Percentiles rank a stretch among this genome's conserved stretches.
phyloP scores from a whole-genome alignment of 495 filamentous ascomycete species.

The Amphirosellinia nigrospora region DNA sequence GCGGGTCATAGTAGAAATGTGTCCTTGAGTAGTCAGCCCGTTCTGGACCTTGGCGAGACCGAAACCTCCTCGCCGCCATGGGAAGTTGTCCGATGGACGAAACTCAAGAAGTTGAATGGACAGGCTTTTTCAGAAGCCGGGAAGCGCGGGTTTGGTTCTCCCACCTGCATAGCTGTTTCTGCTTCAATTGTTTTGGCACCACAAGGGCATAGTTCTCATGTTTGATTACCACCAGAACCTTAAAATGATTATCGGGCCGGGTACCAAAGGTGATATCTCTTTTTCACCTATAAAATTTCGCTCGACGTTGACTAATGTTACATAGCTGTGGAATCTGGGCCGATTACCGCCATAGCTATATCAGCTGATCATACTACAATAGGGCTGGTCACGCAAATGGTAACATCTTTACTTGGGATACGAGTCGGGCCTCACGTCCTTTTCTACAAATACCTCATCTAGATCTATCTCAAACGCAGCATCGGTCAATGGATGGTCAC shows the following conservation, averaged over 20 bases:
- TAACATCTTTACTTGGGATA: slow-evolving; percentile 97
- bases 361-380: slow-evolving; percentile 93
- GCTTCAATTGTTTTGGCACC: slow-evolving; percentile 87
- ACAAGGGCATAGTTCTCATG: slow-evolving; percentile 89
- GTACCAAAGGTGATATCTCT: slow-evolving; percentile 78
- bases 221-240: slow-evolving; percentile 97
- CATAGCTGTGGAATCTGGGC: slow-evolving; percentile 85
- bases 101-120: slow-evolving; percentile 83
- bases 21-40: slow-evolving; percentile 66
- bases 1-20: slow-evolving; percentile 76
- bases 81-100: slow-evolving; percentile 97
- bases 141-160: slow-evolving; percentile 88
- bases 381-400: slow-evolving; percentile 86
- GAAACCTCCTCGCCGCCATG: slow-evolving; percentile 80
- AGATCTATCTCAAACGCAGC: slow-evolving; percentile 66
- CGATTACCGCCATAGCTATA: slow-evolving; percentile 84
- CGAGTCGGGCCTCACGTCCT: slow-evolving; percentile 75
- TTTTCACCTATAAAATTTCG: not conserved
- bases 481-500: slow-evolving; percentile 79
- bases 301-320: slow-evolving; percentile 31
- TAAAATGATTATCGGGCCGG: slow-evolving; percentile 90
- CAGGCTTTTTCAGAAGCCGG: slow-evolving; percentile 95
- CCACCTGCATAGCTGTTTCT: slow-evolving; percentile 89
- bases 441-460: slow-evolving; percentile 89
- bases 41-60: slow-evolving; percentile 62